A percentile compares a stretch with the other conserved stretches of the same genome.
Evolutionary conservation across 2,329 filamentous ascomycete species (phyloP).

Genomic region (Colletotrichum truncatum): DNA sequence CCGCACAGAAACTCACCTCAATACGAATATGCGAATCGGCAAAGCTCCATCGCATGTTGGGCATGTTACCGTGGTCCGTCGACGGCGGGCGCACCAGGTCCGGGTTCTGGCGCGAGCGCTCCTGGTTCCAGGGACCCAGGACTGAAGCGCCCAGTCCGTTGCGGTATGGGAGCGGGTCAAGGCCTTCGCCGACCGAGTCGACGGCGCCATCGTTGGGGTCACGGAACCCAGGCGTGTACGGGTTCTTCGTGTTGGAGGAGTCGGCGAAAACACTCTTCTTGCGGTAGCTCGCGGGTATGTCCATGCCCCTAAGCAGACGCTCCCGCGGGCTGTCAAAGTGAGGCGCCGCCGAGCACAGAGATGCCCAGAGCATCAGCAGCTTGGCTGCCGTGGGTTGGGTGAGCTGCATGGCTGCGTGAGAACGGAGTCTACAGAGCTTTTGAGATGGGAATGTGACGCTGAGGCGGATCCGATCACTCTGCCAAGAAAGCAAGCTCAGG

Average conservation of each 20-base stretch:
- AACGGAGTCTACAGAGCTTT: not conserved
- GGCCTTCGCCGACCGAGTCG: constrained; percentile 65
- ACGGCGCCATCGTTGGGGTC: constrained; percentile 72
- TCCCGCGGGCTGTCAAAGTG: constrained; percentile 62
- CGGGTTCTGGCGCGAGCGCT: constrained; percentile 74
- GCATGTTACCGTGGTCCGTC: constrained; percentile 76
- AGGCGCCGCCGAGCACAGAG: constrained; percentile 24
- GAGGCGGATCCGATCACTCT: not conserved
- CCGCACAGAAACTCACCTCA: constrained; percentile 54
- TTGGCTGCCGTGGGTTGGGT: constrained; percentile 25
- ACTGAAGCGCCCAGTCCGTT: constrained; percentile 73
- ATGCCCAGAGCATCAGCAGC: constrained; percentile 24
- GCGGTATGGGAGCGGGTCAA: constrained; percentile 73
- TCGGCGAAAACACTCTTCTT: constrained; percentile 38
- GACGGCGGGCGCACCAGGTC: constrained; percentile 77
- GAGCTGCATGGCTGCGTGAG: constrained; percentile 21
- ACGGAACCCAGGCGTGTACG: constrained; percentile 67
- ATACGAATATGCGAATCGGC: constrained; percentile 71
- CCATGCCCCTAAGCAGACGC: constrained; percentile 59
- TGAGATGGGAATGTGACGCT: not conserved
- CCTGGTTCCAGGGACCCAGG: constrained; percentile 74
- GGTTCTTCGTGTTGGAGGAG: constrained; percentile 41
- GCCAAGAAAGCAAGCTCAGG: constrained; percentile 3
- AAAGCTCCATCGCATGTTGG: constrained; percentile 79
- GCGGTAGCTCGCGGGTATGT: constrained; percentile 53